phyloP scores from a whole-genome alignment of 495 filamentous ascomycete genomes.

The Platismatia glauca region DNA sequence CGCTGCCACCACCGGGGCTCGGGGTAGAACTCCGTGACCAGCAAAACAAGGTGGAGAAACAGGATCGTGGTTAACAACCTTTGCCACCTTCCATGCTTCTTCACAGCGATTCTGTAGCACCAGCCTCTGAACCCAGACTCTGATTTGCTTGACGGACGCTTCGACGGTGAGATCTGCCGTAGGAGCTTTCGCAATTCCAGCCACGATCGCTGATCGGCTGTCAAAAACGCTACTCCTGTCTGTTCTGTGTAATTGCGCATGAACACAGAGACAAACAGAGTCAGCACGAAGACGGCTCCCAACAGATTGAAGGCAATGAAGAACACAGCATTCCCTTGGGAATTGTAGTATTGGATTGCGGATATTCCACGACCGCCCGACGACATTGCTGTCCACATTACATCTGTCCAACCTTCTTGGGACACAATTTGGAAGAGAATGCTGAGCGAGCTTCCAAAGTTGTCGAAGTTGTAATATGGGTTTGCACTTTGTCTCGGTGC shows the following conservation, averaged over 20 bases:
- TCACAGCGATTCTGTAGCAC: constrained; percentile 89
- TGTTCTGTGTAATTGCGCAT: constrained; percentile 99
- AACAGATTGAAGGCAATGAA: constrained; percentile 96
- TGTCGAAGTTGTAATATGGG: constrained; percentile 85
- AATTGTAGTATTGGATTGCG: constrained; percentile 58
- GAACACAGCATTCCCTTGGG: constrained; percentile 83
- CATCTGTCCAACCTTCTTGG: constrained; percentile 94
- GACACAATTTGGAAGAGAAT: constrained; percentile 99
- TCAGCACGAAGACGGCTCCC: constrained; percentile 94
- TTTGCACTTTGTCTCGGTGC: constrained; percentile 74
- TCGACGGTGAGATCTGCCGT: constrained; percentile 87
- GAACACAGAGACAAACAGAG: constrained; percentile 96
- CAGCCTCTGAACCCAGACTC: constrained; percentile 73
- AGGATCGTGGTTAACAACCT: constrained; percentile 67
- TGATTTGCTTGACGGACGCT: constrained; percentile 65
- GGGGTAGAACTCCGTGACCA: constrained; percentile 78
- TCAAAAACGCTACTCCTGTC: constrained; percentile 93
- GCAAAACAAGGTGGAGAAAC: constrained; percentile 70
- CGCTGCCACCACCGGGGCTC: constrained; percentile 51
- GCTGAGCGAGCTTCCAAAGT: constrained; percentile 84
- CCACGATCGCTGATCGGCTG: constrained; percentile 95
- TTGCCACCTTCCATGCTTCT: constrained; percentile 93
- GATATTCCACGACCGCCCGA: constrained; percentile 61
- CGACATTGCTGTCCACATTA: constrained; percentile 71
- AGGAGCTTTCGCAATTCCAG: constrained; percentile 89